Base-by-base conservation (phyloP, 129 eudicot genomes). In the Calendula officinalis region DNA sequence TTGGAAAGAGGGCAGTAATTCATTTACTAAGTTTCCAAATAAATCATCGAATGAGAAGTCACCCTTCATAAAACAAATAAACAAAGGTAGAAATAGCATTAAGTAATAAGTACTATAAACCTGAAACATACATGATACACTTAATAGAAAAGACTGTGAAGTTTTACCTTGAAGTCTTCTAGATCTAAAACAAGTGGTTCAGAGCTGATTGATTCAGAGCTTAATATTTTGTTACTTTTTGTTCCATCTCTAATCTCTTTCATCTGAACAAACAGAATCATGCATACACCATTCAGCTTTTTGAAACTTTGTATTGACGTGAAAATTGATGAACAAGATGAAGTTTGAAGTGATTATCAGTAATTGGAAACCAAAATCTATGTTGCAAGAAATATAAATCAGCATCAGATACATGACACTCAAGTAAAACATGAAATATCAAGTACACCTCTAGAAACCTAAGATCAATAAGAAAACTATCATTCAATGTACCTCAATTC, bases 21-120 rank as follows among this genome's bases (percentile, higher is more conserved):
- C 95, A 70, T 85, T 83, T 42, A 92, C 99, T 74, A 92, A 78
- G 74, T 83, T 82, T 41, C 96, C 98, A 62, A 91, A 91, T 72
- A 91, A 80, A 15, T 86, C 96, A 78, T 91, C 98, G 47, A 91
- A 91, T 56, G 96, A 91, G 51, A 87, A 91, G 61, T 87, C 86
- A 56, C 98, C 98, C 98, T 91, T 22, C 71, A 74, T 3, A 67
- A 46, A 52, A 75, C 60, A 49, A 40, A 75, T 41, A 67, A 17
- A 62, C 46, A 15, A 58, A 27, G 6, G 22, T 22, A 62, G 66
- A 4, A 58, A 59, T 58, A 69, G 71, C 63, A 16, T 52, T 50
- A 40, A 62, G 61, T 38, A 16, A 46, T 50, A 40, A 62, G 61
- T 38, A 39, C 37, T 68, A 43, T 49, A 35, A 49, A 54, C 67